Conservation (phyloP, 2,329 filamentous ascomycete species). For the Arthrobotrys musiformis region DNA sequence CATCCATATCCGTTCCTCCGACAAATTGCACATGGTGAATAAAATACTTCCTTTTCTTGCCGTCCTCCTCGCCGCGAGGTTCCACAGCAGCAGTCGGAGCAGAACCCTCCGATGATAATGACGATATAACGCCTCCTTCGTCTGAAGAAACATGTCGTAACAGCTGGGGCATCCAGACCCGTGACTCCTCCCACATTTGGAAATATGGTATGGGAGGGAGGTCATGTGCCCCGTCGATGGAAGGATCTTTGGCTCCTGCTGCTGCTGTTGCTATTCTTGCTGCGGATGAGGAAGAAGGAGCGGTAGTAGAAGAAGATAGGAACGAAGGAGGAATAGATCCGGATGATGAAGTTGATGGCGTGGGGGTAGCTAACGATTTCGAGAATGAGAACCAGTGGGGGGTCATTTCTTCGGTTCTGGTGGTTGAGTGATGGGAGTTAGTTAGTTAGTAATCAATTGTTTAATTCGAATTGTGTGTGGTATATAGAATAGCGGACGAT, state of each 20-base stretch:
- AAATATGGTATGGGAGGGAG: constrained; percentile 55
- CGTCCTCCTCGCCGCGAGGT: not conserved
- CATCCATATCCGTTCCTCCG: constrained; percentile 57
- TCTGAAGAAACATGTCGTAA: constrained; percentile 31
- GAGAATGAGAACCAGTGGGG: constrained; percentile 57
- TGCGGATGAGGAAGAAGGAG: not conserved
- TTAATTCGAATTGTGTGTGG: not conserved
- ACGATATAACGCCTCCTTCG: not conserved
- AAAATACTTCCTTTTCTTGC: constrained; percentile 44
- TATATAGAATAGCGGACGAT: not conserved
- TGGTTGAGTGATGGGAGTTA: not conserved
- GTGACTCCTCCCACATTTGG: constrained; percentile 59
- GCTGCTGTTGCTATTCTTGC: not conserved
- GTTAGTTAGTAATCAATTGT: constrained; percentile 37
- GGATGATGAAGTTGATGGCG: constrained; percentile 6
- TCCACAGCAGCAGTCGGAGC: not conserved
- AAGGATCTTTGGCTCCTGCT: not conserved
- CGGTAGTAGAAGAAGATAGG: constrained; percentile 32
- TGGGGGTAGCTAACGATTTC: constrained; percentile 30
- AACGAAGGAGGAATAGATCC: constrained; percentile 24
- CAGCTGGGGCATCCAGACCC: constrained; percentile 56
- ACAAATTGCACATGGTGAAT: constrained; percentile 58
- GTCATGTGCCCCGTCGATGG: constrained; percentile 30
- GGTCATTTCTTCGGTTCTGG: constrained; percentile 59
- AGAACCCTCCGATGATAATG: not conserved